phyloP scores from a whole-genome alignment of 768 basidiomycete genomes.

The Boletus rufocinnamomeus region DNA sequence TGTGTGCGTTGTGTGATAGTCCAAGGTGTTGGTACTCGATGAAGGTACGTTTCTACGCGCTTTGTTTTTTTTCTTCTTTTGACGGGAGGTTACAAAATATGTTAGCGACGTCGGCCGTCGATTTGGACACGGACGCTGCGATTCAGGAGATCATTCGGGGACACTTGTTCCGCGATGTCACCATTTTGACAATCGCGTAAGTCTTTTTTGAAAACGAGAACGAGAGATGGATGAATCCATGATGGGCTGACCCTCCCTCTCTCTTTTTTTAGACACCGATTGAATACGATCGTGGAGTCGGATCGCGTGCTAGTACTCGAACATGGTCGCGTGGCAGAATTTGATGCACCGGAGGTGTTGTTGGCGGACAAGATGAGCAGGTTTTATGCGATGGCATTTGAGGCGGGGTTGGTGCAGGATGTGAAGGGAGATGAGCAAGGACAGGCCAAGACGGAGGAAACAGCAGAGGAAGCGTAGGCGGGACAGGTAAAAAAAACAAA shows the following conservation, averaged over 20 bases:
- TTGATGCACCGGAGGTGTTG: slow-evolving; percentile 65
- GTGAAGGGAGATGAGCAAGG: not conserved
- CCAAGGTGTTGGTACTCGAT: not conserved
- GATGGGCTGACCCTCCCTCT: not conserved
- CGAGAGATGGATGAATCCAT: not conserved
- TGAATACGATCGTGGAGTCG: not conserved
- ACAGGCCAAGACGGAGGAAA: not conserved
- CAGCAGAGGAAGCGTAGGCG: not conserved
- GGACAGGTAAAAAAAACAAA: too few species aligned
- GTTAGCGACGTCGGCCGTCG: not conserved
- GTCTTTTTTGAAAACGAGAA: not conserved
- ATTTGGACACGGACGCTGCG: not conserved
- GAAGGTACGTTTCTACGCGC: not conserved
- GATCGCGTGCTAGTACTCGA: not conserved
- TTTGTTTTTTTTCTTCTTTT: not conserved
- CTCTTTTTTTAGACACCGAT: not conserved
- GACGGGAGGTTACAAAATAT: not conserved
- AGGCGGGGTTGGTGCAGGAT: slow-evolving; percentile 52
- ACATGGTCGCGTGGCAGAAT: slow-evolving; percentile 48
- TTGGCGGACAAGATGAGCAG: slow-evolving; percentile 53
- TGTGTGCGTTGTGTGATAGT: not conserved
- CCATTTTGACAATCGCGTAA: not conserved
- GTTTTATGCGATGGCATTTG: slow-evolving; percentile 62
- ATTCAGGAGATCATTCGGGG: not conserved
- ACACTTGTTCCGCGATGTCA: not conserved